Base-by-base conservation (phyloP, 345 rosid species). In the Ceriops decandra region DNA sequence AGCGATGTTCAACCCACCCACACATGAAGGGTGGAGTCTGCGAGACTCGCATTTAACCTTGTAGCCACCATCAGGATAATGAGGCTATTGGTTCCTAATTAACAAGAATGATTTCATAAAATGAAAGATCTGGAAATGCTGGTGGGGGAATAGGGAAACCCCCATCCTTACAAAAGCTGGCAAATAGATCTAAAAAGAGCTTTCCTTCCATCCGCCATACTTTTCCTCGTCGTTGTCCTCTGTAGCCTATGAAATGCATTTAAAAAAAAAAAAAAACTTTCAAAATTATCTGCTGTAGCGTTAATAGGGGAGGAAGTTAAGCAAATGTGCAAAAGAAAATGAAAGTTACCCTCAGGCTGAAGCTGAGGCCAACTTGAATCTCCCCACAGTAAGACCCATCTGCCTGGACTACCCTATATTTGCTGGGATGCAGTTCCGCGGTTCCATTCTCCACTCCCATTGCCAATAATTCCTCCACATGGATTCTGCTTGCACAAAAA, bases 191-290 rank as follows among this genome's bases (percentile, higher is more conserved):
- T 80, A 83, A 16, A 20, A 66, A 21, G 68, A 46, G 76, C 97
- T 87, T 60, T 87, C 70, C 77, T 64, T 86, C 98, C 98, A 93
- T 32, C 98, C 98, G 38, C 98, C 98, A 69, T 65, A 76, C 59
- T 82, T 83, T 59, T 76, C 85, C 35, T 4, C 82, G 2, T 64
- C 83, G 52, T 36, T 35, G 20, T 54, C 82, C 9, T 52, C 70
- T 17, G 76, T 78, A 52, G 24, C 78, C 91, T 87, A 74, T 31
- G 64, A 66, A 59, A 60, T 57, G 32, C 71, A 54, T 36, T 19
- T 0, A 24, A 24, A 63, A 52, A 21, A 11, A 11, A 52, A 46
- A 4, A 20, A 2, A 1, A 27, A 17, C 16, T n/a, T 56, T 3
- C 5, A 61, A 17, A 2, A 10, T 24, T 10, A 24, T 56, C 28